phyloP scores from a whole-genome alignment of 805 yeast species.

The Monosporozyma aquatica region DNA sequence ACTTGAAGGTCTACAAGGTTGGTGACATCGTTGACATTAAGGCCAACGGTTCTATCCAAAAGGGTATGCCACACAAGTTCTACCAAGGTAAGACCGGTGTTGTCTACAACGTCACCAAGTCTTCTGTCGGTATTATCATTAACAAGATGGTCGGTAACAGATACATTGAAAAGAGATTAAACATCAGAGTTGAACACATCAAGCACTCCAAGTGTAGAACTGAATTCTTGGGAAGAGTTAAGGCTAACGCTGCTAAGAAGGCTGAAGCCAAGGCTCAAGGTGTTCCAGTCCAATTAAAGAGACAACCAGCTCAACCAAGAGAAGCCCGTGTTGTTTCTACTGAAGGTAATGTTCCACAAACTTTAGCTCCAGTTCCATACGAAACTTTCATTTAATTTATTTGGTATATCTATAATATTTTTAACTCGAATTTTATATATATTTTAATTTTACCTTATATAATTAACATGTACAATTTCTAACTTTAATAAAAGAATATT shows the following conservation, averaged over 20 bases:
- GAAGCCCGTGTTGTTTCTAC: conserved; percentile 77
- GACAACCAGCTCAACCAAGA: conserved; percentile 99
- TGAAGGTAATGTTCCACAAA: conserved; percentile 80
- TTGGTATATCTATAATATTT: conserved; percentile 8
- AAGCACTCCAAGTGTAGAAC: conserved; percentile 99
- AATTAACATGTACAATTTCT: conserved; percentile 12
- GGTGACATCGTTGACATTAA: conserved; percentile 99
- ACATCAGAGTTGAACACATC: conserved; percentile 97
- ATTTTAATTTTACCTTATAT: conserved; percentile 1
- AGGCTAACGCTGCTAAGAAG: conserved; percentile 89
- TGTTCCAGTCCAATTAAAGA: conserved; percentile 83
- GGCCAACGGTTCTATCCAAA: conserved; percentile 98
- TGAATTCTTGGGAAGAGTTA: conserved; percentile 98
- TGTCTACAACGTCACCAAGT: conserved; percentile 96
- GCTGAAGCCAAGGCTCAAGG: conserved; percentile 93
- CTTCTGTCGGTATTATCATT: conserved; percentile 95
- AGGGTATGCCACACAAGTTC: conserved; percentile 99
- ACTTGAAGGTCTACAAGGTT: conserved; percentile 95
- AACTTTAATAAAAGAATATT: conserved; percentile 2
- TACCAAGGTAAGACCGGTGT: conserved; percentile 99
- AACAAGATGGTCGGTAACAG: conserved; percentile 99
- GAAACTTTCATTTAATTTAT: conserved; percentile 90
- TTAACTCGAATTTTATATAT: background rate
- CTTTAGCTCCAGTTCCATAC: conserved; percentile 98
- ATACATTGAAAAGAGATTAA: conserved; percentile 97